These are phyloP conservation scores for Pseudocercospora cruenta DNA, from an alignment of 2,329 filamentous ascomycete genomes.

Conservation along the genomic window DNA sequence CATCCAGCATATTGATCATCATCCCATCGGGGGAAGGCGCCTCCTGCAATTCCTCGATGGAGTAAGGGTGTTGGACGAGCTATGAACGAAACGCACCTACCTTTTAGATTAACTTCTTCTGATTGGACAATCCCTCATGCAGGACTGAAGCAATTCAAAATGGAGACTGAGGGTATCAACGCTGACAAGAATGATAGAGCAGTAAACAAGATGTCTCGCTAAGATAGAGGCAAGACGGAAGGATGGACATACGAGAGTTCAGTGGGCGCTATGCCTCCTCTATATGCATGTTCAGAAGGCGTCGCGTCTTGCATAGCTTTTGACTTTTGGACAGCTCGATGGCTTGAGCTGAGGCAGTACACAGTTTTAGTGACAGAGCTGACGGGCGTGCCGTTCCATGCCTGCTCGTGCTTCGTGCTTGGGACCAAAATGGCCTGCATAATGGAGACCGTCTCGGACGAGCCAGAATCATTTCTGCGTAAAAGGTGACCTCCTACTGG, in stretches of 20 bases:
- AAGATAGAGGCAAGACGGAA: not conserved
- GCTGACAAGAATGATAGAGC: not conserved
- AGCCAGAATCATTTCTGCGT: not conserved
- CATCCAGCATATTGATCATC: not conserved
- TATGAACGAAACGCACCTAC: not conserved
- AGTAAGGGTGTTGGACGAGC: no score
- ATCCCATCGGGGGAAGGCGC: not conserved
- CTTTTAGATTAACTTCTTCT: not conserved
- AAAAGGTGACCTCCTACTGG: not conserved
- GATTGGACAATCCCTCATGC: no score
- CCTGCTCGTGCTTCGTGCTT: conserved; percentile 8
- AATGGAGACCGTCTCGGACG: no score
- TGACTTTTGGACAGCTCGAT: conserved; percentile 9
- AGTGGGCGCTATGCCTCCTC: no score
- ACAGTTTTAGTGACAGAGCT: conserved; percentile 6
- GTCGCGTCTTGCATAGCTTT: conserved; percentile 16
- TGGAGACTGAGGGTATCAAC: no score
- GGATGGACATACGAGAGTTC: not conserved
- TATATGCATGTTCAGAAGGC: conserved; percentile 6
- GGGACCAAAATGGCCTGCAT: not conserved
- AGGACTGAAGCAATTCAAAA: no score
- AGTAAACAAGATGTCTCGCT: not conserved
- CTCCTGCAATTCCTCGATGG: not conserved
- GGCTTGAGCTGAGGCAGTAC: conserved; percentile 14
- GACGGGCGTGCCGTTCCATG: conserved; percentile 12